A percentile compares a stretch with the other conserved stretches of the same genome.
phyloP scores from a whole-genome alignment of 2,329 filamentous ascomycete species.

The Mycosphaerella sp. region DNA sequence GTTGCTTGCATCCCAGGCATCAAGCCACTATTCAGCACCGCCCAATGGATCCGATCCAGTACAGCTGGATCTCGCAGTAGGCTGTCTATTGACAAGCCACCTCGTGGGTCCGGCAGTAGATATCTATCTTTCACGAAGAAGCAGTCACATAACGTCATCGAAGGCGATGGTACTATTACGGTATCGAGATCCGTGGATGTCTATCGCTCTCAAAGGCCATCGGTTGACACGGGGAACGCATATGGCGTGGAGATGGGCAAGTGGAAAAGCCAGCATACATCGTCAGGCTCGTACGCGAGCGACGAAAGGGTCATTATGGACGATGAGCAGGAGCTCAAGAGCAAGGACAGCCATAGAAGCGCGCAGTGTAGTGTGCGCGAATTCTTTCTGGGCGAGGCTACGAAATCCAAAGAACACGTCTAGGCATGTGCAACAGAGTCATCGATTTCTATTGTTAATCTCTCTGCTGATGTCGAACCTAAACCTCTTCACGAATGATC shows the following conservation, averaged over 20 bases:
- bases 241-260: conserved; percentile 12
- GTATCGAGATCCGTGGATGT: conserved; percentile 16
- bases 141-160: neutral
- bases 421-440: neutral
- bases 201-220: conserved; percentile 1
- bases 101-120: neutral
- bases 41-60: conserved; percentile 9
- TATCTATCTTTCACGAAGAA: conserved; percentile 9
- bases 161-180: conserved; percentile 10
- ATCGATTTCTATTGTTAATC: too few species aligned
- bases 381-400: conserved; percentile 3
- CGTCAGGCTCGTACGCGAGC: conserved; percentile 12
- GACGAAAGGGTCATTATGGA: conserved; percentile 16
- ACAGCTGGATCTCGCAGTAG: conserved; percentile 11
- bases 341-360: conserved; percentile 10
- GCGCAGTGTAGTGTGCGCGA: conserved; percentile 3
- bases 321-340: conserved; percentile 3
- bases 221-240: neutral
- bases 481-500: too few species aligned
- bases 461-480: too few species aligned
- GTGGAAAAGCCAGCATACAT: conserved; percentile 8
- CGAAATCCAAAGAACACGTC: conserved; percentile 11
- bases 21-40: conserved; percentile 47
- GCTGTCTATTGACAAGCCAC: conserved; percentile 8
- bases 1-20: conserved; percentile 51